Base-by-base conservation (phyloP, 140 eudicot genomes). In the Oenanthe javanica region DNA sequence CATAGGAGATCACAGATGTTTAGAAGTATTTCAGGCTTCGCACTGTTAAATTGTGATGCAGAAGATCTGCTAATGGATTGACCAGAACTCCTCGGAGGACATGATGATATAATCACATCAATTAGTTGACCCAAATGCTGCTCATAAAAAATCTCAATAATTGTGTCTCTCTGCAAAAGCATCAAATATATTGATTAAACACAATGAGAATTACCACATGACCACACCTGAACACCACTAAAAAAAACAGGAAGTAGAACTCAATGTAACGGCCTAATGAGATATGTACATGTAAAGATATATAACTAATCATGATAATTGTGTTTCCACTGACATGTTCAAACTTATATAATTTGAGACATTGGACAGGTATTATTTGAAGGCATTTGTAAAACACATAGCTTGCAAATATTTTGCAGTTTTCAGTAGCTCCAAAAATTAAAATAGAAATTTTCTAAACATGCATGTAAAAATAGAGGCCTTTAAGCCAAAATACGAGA, bases 1-100 rank as follows among this genome's bases (percentile, higher is more conserved):
- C 99, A 91, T 59, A 96, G 86, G 38, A 96, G 88, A 75, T 96
- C 99, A 69, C 97, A 93, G 70, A 93, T 93, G 86, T 91, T 96
- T 52, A 89, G 47, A 59, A 96, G 89, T 83, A 96, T 93, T 78
- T 96, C 99, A 51, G 99, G 98, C 86, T 88, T 96, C 75, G 85
- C 89, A 12, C 82, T 77, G 18, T 80, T 77, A 82, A 40, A 79
- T 80, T 86, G 57, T 43, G 74, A 76, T 50, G 77, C 84, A 42
- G 57, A 84, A 80, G 89, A 72, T 55, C 50, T 79, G 71, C 76
- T 79, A 73, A 13, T 67, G 18, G 75, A 73, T 82, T 66, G 88
- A 50, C 69, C 81, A 72, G 75, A 75, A 80, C 49, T 74, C 75
- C 43, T 77, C 51, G 89, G 69, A 51, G 88, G 79, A 86, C 98